Evolutionary conservation across 352 stramenopile genomes (phyloP), one percentile per base, ranked within the genome.

Genomic region (Globisporangium mamillatum): DNA sequence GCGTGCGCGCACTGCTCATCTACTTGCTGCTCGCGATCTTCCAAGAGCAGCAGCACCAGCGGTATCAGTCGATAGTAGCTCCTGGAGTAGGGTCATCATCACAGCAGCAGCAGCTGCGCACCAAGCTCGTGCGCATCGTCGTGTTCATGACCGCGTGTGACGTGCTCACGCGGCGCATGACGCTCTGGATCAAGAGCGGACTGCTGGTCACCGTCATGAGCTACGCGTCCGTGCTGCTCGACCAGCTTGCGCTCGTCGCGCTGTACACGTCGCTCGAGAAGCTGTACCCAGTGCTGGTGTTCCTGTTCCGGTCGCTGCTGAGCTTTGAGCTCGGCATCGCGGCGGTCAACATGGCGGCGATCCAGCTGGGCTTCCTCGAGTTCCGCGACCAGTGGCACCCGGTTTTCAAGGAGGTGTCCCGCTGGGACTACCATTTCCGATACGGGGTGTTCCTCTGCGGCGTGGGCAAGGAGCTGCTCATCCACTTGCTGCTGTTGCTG

Each of bases 101-200:
- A 48, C 38, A 48, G 4, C 44, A 46, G 7, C 62, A 62, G 5
- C 63, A 73, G 12, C 32, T 88, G n/a, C 71, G 72, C 6, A 71
- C 72, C 34, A 90, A 89, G 48, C 56, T 87, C 36, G 67, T 76
- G 27, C 70, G 65, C 1, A 67, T 86, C n/a, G 44, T 88, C n/a
- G 55, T 78, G 44, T 70, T 86, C 66, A 90, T 86, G 75, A 64
- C 90, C 5, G 66, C 72, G 6, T 88, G 80, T 59, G 81, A 95
- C 64, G 64, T 93, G 25, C 60, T 81, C 24, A 77, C 85, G 32
- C 84, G 87, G 1, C 73, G 79, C 54, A 67, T 90, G 32, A 81
- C 75, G 64, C 67, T 95, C 38, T 90, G 69, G 71, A 84, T 93
- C 74, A 91, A 93, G 63, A 92, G 87, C 57, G 87, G 85, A 8